Conservation (phyloP, 176 grass and related monocot species). For the Cocos nucifera region DNA sequence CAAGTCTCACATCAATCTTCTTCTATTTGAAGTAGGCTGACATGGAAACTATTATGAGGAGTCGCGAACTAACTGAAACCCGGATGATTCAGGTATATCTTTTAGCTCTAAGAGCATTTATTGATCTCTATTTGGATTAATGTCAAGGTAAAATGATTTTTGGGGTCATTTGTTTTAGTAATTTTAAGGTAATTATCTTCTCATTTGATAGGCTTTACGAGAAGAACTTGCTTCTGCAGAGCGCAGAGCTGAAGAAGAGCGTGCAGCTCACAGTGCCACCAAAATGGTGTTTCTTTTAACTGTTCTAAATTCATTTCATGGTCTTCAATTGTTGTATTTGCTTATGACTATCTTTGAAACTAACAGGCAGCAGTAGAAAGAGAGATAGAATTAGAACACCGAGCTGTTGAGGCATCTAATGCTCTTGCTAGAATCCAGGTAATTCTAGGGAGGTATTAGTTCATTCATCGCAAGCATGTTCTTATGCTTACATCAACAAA, state of each 20-base stretch:
- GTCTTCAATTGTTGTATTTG: constrained; percentile 8
- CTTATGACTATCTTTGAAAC: constrained; percentile 18
- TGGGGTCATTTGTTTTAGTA: no score
- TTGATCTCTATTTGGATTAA: no score
- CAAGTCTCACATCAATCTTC: background rate
- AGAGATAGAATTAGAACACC: constrained; percentile 97
- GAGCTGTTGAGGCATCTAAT: constrained; percentile 96
- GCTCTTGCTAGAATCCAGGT: constrained; percentile 99
- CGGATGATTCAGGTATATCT: constrained; percentile 79
- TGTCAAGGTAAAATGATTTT: no score
- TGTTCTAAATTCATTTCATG: constrained; percentile 6
- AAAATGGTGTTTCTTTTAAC: constrained; percentile 60
- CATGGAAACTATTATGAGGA: constrained; percentile 68
- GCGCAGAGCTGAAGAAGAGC: constrained; percentile 92
- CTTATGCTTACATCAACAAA: no score
- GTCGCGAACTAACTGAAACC: constrained; percentile 92
- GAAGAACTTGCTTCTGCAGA: constrained; percentile 86
- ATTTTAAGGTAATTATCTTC: background rate
- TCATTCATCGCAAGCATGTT: no score
- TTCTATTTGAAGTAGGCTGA: constrained; percentile 76
- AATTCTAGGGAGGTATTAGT: constrained; percentile 7
- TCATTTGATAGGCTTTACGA: constrained; percentile 56
- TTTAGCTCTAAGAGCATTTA: no score
- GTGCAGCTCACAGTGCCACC: constrained; percentile 88
- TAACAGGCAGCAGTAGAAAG: constrained; percentile 93